A percentile compares a stretch with the other conserved stretches of the same genome.
Evolutionary conservation across 768 basidiomycete genomes (phyloP).

Genomic region (Tylopilus felleus): DNA sequence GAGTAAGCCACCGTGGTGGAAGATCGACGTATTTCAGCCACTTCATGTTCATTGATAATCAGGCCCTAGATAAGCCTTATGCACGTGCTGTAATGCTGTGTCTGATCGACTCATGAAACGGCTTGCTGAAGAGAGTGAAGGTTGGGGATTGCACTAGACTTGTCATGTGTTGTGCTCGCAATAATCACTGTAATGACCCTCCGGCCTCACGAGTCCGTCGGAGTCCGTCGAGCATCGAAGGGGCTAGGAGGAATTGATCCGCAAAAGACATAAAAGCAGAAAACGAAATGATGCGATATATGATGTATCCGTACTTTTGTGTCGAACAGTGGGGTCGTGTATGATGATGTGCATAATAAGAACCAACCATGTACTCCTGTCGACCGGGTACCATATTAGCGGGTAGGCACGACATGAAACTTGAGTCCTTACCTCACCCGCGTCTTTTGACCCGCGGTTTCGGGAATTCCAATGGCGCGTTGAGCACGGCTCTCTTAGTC

Average conservation of each 20-base stretch:
- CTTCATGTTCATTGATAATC: constrained; percentile 6
- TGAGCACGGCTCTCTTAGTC: constrained; percentile 70
- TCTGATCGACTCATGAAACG: not conserved
- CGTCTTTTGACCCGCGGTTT: constrained; percentile 46
- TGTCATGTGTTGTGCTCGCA: not conserved
- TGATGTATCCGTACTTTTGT: not conserved
- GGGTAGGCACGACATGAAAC: not conserved
- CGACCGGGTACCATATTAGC: not conserved
- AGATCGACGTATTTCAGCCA: not conserved
- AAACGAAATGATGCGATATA: not conserved
- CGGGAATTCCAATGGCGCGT: constrained; percentile 78
- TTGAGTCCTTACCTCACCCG: constrained; percentile 3
- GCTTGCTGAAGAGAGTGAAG: too few relatives aligned
- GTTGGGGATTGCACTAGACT: not conserved
- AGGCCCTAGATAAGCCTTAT: not conserved
- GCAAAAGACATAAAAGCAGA: not conserved
- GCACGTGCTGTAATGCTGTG: too few relatives aligned
- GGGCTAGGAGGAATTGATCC: not conserved
- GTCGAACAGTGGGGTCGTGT: not conserved
- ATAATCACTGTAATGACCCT: not conserved
- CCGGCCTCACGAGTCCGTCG: not conserved
- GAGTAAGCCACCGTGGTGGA: not conserved
- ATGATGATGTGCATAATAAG: not conserved
- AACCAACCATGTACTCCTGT: not conserved
- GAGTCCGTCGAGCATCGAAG: not conserved